phyloP scores from a whole-genome alignment of 768 basidiomycete species.

The Candolleomyces eurysporus region DNA sequence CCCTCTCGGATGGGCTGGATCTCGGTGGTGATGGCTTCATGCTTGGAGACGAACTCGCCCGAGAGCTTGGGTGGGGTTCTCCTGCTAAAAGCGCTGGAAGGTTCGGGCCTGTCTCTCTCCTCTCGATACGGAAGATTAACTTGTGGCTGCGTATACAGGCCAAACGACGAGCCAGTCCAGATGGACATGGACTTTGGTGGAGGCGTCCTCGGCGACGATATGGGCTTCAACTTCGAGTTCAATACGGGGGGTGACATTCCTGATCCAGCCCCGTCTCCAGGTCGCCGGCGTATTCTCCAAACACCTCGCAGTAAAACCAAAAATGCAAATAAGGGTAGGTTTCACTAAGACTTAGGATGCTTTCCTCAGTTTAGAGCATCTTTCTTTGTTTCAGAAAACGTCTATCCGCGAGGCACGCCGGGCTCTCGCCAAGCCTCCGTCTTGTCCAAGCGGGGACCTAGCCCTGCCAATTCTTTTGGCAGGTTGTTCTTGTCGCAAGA shows the following conservation, averaged over 20 bases:
- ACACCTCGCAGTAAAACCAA: background rate
- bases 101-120: background rate
- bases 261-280: background rate
- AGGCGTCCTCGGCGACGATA: background rate
- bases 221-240: conserved; percentile 14
- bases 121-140: background rate
- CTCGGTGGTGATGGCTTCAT: conserved; percentile 43
- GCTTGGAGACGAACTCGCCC: conserved; percentile 71
- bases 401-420: background rate
- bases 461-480: conserved; percentile 36
- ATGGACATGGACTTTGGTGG: conserved; percentile 28
- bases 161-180: conserved; percentile 13
- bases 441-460: conserved; percentile 9
- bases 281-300: background rate
- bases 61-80: conserved; percentile 72
- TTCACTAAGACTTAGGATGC: no score
- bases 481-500: conserved; percentile 42
- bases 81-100: conserved; percentile 23
- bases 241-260: background rate
- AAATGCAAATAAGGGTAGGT: conserved; percentile 1
- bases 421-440: background rate
- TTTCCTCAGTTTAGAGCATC: background rate
- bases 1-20: conserved; percentile 52
- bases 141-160: background rate
- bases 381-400: background rate